Conservation (phyloP, 2,329 filamentous ascomycete species). For the Stachybotrys chlorohalonatus region DNA sequence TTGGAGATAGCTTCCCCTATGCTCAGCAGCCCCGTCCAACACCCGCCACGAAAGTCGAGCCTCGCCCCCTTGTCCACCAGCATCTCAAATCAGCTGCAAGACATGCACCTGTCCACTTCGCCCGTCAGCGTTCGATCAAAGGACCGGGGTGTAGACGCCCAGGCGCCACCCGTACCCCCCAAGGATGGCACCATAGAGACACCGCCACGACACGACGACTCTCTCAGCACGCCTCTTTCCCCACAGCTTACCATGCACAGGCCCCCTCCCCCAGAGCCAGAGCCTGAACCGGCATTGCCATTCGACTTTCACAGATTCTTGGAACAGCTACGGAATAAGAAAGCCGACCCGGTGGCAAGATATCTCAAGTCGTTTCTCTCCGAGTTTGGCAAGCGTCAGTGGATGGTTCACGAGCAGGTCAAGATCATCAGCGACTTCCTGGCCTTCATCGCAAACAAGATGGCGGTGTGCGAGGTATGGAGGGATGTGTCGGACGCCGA, state of each 20-base stretch:
- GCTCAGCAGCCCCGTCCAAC: slow-evolving; percentile 54
- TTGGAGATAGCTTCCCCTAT: slow-evolving; percentile 76
- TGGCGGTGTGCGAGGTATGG: slow-evolving; percentile 96
- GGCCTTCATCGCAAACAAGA: slow-evolving; percentile 95
- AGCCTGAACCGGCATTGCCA: slow-evolving; percentile 74
- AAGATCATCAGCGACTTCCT: slow-evolving; percentile 98
- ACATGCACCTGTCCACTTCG: slow-evolving; percentile 28
- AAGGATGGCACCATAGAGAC: slow-evolving; percentile 44
- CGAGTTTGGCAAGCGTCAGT: slow-evolving; percentile 95
- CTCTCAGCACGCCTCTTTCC: slow-evolving; percentile 29
- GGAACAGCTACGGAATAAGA: slow-evolving; percentile 90
- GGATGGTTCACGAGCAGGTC: slow-evolving; percentile 99
- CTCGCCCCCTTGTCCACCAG: slow-evolving; percentile 59
- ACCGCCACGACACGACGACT: slow-evolving; percentile 27
- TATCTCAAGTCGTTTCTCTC: slow-evolving; percentile 90
- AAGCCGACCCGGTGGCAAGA: slow-evolving; percentile 93
- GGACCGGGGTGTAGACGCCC: slow-evolving; percentile 31
- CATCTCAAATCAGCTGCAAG: slow-evolving; percentile 38
- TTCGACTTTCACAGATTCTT: slow-evolving; percentile 98
- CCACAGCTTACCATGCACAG: slow-evolving; percentile 44
- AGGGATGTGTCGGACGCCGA: slow-evolving; percentile 90
- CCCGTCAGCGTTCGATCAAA: slow-evolving; percentile 26
- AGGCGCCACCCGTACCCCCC: slow-evolving; percentile 48
- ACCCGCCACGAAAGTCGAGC: slow-evolving; percentile 79
- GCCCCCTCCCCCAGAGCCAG: slow-evolving; percentile 62